These are phyloP conservation scores for Crepidotus variabilis DNA, from an alignment of 768 basidiomycete genomes.

Conservation along the genomic window DNA sequence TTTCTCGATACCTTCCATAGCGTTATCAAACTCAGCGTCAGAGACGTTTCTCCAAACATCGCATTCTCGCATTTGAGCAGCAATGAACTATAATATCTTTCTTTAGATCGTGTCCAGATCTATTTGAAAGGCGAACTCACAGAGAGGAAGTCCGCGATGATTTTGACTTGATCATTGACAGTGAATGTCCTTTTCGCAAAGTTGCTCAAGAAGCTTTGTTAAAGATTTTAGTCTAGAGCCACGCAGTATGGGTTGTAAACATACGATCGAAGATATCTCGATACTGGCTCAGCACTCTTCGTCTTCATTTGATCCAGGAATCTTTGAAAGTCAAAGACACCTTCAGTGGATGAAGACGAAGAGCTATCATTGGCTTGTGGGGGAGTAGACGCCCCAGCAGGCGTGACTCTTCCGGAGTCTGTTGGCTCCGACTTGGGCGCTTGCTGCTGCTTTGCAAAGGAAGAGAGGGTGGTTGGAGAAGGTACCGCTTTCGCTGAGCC, in stretches of 20 bases:
- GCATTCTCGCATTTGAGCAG: conserved; percentile 77
- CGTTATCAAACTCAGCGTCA: conserved; percentile 90
- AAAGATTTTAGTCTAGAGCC: not conserved
- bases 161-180: conserved; percentile 89
- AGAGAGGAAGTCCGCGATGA: conserved; percentile 90
- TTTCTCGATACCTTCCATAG: conserved; percentile 99
- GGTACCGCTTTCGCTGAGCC: conserved; percentile 49
- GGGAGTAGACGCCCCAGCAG: conserved; percentile 24
- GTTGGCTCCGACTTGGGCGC: conserved; percentile 8
- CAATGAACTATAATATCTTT: conserved; percentile 67
- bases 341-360: conserved; percentile 30
- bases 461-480: conserved; percentile 52
- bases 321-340: conserved; percentile 86
- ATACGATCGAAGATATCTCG: conserved; percentile 93
- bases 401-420: conserved; percentile 15
- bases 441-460: conserved; percentile 50
- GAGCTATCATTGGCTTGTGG: conserved; percentile 21
- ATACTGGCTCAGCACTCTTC: conserved; percentile 85
- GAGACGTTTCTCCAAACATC: conserved; percentile 80
- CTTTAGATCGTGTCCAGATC: conserved; percentile 11
- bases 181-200: conserved; percentile 91
- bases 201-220: conserved; percentile 83
- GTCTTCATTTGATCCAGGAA: conserved; percentile 95
- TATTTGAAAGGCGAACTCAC: conserved; percentile 39
- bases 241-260: conserved; percentile 25